phyloP scores from a whole-genome alignment of 768 basidiomycete genomes.

The Boletales sp. region DNA sequence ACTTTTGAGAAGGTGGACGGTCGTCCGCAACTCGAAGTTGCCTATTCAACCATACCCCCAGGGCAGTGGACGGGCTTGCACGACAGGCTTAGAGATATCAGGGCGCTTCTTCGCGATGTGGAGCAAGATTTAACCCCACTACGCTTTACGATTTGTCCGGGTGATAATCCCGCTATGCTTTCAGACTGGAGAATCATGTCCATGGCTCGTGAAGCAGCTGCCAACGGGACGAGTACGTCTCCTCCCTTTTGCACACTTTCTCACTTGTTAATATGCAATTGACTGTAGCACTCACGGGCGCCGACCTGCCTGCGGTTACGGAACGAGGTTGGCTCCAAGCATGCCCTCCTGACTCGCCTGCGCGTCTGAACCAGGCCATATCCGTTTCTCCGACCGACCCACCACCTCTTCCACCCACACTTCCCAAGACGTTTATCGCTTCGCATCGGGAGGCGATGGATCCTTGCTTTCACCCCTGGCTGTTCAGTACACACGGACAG shows the following conservation, averaged over 20 bases:
- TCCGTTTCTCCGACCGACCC: slow-evolving; percentile 11
- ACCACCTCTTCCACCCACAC: neutral
- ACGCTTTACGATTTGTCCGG: slow-evolving; percentile 27
- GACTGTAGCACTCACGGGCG: slow-evolving; percentile 23
- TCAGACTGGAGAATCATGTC: slow-evolving; percentile 21
- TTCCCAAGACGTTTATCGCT: slow-evolving; percentile 32
- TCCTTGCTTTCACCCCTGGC: slow-evolving; percentile 34
- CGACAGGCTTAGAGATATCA: slow-evolving; percentile 5
- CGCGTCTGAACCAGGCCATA: slow-evolving; percentile 16
- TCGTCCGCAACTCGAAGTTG: slow-evolving; percentile 9
- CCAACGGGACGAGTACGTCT: slow-evolving; percentile 25
- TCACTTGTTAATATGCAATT: neutral
- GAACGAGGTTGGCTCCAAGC: slow-evolving; percentile 21
- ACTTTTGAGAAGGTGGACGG: slow-evolving; percentile 23
- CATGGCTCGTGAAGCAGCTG: slow-evolving; percentile 26
- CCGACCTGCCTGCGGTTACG: slow-evolving; percentile 34
- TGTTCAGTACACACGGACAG: slow-evolving; percentile 44
- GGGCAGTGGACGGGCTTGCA: neutral
- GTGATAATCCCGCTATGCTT: slow-evolving; percentile 28
- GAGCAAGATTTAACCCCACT: slow-evolving; percentile 30
- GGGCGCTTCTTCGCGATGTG: slow-evolving; percentile 25
- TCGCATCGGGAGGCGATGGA: slow-evolving; percentile 36
- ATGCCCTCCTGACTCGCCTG: slow-evolving; percentile 23
- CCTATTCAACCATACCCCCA: slow-evolving; percentile 9
- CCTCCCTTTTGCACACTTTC: neutral